Conservation (phyloP, 2,329 filamentous ascomycete species). For the Fusarium pseudoanthophilum region DNA sequence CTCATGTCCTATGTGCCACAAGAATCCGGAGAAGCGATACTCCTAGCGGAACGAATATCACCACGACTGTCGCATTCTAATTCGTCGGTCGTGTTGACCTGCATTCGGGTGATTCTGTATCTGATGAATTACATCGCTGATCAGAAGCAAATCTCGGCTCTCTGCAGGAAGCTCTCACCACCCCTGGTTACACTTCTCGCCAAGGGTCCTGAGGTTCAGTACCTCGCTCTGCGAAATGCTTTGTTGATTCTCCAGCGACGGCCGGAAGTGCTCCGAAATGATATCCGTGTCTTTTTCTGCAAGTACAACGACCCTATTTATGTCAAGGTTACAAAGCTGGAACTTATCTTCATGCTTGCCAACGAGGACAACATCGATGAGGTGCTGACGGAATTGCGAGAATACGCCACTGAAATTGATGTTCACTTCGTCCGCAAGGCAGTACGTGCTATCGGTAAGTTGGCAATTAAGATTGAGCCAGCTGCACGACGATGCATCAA, state of each 20-base stretch:
- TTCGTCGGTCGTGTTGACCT: constrained; percentile 94
- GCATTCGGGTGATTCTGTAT: constrained; percentile 95
- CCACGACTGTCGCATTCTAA: constrained; percentile 98
- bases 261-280: constrained; percentile 92
- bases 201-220: constrained; percentile 98
- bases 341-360: constrained; percentile 98
- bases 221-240: constrained; percentile 92
- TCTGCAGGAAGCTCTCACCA: constrained; percentile 94
- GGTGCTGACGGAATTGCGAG: constrained; percentile 90
- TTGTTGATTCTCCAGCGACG: constrained; percentile 91
- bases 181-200: constrained; percentile 93
- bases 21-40: constrained; percentile 84
- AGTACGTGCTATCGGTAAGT: constrained; percentile 94
- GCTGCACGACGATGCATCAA: constrained; percentile 92
- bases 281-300: constrained; percentile 99
- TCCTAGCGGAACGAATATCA: constrained; percentile 92
- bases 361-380: constrained; percentile 95
- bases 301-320: constrained; percentile 99
- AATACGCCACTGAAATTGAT: constrained; percentile 98
- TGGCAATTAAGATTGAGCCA: constrained; percentile 98
- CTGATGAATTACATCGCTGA: constrained; percentile 99
- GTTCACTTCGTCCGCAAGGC: constrained; percentile 99
- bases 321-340: constrained; percentile 98
- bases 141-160: constrained; percentile 83
- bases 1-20: constrained; percentile 98